Evolutionary conservation across 2,329 filamentous ascomycete genomes (phyloP), one percentile per base, ranked within the genome.

Genomic region (Dothideomycetes sp.): DNA sequence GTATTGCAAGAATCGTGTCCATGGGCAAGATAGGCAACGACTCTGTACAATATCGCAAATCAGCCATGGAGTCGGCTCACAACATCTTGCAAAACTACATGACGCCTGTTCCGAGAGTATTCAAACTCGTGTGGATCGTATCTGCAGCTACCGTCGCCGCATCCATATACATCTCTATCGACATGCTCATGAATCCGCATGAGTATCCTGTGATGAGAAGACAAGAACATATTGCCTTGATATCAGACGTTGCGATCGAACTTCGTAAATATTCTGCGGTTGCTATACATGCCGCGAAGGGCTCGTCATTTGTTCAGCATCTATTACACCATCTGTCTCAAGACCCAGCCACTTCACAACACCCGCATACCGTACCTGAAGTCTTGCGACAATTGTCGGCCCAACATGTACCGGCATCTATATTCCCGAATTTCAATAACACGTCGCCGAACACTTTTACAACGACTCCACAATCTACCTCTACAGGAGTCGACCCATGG

Each of bases 71-170:
- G 10, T 31, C 36, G 3, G 41, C 41, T 9, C 25, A 12, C 4
- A 32, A 9, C 15, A 33, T 44, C n/a, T 8, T 44, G 1, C 10
- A 28, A 7, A 32, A 30, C 23, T 44, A 39, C 18, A 6, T 30
- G 33, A 3, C 16, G 3, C 34, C 33, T 3, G 33, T 33, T 1
- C 19, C 41, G 3, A 27, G 41, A 17, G 34, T 44, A 5, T 40
- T 32, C 12, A 39, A 34, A 17, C 30, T 44, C 9, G 33, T 41
- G 3, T 44, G 41, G 41, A 38, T 34, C 5, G 12, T 37, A 15
- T 44, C 41, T 8, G 41, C 41, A 4, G 40, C 41, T 1, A 33
- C 41, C 4, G 35, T 44, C 2, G 41, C 41, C 3, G 41, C 41
- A 4, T 35, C 33, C 5, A 29, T 44, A 2, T 44, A 39, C 30